Percentiles rank a stretch among this genome's conserved stretches.
Conservation (phyloP, 2,329 filamentous ascomycete genomes). For the Pseudopyricularia cyperi region DNA sequence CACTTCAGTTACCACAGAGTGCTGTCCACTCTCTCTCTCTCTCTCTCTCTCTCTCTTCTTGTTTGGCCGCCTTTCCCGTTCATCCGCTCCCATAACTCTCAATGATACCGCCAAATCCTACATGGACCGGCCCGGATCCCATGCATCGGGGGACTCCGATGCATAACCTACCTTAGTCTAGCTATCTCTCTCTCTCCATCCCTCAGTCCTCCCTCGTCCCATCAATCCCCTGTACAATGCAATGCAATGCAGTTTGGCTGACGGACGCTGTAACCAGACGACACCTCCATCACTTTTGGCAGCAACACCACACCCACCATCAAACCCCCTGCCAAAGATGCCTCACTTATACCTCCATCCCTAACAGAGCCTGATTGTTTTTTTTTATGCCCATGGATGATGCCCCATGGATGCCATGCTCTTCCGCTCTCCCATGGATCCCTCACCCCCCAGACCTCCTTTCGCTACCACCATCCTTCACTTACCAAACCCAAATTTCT, state of each 20-base stretch:
- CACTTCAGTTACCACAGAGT: no score
- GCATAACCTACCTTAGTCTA: no score
- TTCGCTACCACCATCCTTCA: not conserved
- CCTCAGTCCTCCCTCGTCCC: not conserved
- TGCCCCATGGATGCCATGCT: not conserved
- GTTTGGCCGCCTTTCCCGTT: not conserved
- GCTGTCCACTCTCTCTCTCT: no score
- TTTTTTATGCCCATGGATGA: no score
- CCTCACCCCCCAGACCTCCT: not conserved
- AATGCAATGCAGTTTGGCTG: no score
- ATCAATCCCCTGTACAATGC: not conserved
- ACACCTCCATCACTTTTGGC: no score
- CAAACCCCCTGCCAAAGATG: no score
- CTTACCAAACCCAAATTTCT: not conserved
- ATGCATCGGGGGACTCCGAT: not conserved
- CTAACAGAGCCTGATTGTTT: no score
- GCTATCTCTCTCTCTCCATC: no score
- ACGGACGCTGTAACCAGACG: no score
- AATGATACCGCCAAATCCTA: not conserved
- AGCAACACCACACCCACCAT: no score
- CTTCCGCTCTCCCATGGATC: not conserved
- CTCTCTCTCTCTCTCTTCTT: not conserved
- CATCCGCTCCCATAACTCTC: not conserved
- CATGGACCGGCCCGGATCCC: not conserved
- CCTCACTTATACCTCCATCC: no score